phyloP scores from a whole-genome alignment of 768 basidiomycete genomes.

The Mycena latifolia region DNA sequence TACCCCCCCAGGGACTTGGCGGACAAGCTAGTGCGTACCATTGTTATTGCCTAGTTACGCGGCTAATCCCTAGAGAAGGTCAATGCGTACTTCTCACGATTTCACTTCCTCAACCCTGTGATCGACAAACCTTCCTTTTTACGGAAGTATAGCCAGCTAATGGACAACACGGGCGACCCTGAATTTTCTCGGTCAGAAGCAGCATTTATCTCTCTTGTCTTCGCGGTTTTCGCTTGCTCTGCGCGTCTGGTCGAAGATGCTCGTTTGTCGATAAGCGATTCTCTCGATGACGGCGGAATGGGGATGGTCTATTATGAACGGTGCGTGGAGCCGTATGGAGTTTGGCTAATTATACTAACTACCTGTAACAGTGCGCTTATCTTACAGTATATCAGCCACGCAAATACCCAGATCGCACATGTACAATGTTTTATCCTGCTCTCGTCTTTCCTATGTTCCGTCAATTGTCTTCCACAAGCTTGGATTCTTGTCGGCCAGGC shows the following conservation, averaged over 20 bases:
- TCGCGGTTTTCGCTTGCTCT: slow-evolving; percentile 92
- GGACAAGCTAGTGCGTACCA: slow-evolving; percentile 78
- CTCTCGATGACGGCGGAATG: slow-evolving; percentile 83
- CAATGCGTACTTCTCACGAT: slow-evolving; percentile 86
- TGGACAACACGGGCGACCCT: slow-evolving; percentile 74
- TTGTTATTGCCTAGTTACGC: slow-evolving; percentile 35
- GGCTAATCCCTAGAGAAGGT: slow-evolving; percentile 63
- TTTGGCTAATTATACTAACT: slow-evolving; percentile 27
- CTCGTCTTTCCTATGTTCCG: slow-evolving; percentile 91
- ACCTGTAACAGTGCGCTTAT: slow-evolving; percentile 73
- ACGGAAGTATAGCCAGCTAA: slow-evolving; percentile 75
- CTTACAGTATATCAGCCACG: slow-evolving; percentile 92
- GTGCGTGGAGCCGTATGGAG: slow-evolving; percentile 53
- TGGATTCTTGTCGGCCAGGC: slow-evolving; percentile 95
- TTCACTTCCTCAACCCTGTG: slow-evolving; percentile 91
- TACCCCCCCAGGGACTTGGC: slow-evolving; percentile 88
- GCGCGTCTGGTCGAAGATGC: slow-evolving; percentile 84
- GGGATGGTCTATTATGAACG: slow-evolving; percentile 93
- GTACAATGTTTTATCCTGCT: slow-evolving; percentile 92
- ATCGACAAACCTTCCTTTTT: slow-evolving; percentile 90
- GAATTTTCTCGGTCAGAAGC: slow-evolving; percentile 69
- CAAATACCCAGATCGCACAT: slow-evolving; percentile 86
- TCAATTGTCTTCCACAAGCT: slow-evolving; percentile 94
- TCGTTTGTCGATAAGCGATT: slow-evolving; percentile 68
- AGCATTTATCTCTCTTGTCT: slow-evolving; percentile 84